Base-by-base conservation (phyloP, 2,329 filamentous ascomycete genomes). In the Monosporascus cannonballus region DNA sequence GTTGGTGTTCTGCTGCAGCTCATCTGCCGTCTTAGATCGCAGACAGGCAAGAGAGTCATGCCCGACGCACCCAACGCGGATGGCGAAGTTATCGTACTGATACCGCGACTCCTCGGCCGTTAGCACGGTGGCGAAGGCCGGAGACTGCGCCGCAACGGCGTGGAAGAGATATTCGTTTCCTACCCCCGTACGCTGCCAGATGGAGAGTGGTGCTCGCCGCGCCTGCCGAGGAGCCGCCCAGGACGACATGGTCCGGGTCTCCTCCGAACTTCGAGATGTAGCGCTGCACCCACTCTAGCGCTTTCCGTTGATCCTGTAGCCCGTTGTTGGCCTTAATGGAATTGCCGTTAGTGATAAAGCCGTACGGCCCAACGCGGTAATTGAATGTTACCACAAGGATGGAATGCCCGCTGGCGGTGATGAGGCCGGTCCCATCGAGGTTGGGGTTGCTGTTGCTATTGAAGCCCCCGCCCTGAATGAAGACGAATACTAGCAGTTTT, bases 311-410 rank as follows among this genome's bases (percentile, higher is more conserved):
- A 64, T 91, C 87, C 36, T 79, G 78, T 1, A 91, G 71, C 1
- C 88, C 88, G 59, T 84, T 84, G 66, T 91, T 91, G 37, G 84
- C 64, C 53, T 77, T 79, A 3, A 80, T 78, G 58, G 57, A 62
- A 59, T 86, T 78, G 17, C 78, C 70, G 51, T 82, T 75, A 2
- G 81, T 80, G 14, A 92, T 74, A 64, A 91, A 92, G 0, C 89
- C 88, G 59, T 84, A 90, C 0, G 81, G 78, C 0, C 87, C 87
- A 11, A 92, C 86, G 5, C 89, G 83, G 64, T 92, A 91, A 69
- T 90, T 91, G 69, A 89, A 79, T 9, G 77, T 85, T 2, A 92
- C 85, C 0, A 90, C 81, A 0, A 92, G 71, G 25, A 90, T 84
- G 47, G 80, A 75, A 53, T 79, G 71, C 38, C 76, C 73, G 18